Base-by-base conservation (phyloP, 352 stramenopile species). In the Globisporangium barbulae region DNA sequence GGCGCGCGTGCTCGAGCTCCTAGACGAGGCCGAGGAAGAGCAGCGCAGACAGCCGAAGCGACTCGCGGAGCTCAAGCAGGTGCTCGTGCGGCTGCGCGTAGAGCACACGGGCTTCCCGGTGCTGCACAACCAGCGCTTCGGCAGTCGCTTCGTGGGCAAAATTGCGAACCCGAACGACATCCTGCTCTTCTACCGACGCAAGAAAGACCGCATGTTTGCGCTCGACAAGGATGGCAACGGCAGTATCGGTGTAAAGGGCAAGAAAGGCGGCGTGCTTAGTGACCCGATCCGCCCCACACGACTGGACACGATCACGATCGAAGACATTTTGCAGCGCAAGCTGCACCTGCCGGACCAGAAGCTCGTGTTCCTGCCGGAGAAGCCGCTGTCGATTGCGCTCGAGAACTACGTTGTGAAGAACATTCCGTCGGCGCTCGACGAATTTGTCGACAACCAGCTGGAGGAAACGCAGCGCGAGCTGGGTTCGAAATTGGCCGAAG, bases 141-240 rank as follows among this genome's bases (percentile, higher is more conserved):
- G 89, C 28, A 80, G 75, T 52, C 81, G 81, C 15, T 97, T 96
- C 59, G 85, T 94, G 8, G 85, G 85, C 9, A 84, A 90, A 48
- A 81, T 96, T 33, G 90, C 90, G 28, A 97, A 97, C 53, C 87
- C 89, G 7, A 92, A 90, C 65, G 87, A 96, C 53, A 89, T 97
- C 61, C 67, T 97, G 59, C 74, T 94, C 9, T 97, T 94, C 61
- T 81, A 81, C 64, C 64, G 86, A 7, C 74, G 71, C 15, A 94
- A 93, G 70, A 88, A 84, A 53, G 74, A 85, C 39, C 70, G 71
- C n/a, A 59, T 74, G 7, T 71, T 70, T 61, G 73, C 74, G 48
- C 67, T 71, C n/a, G 73, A 79, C 53, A 83, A 88, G 56, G 71
- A 83, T 33, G 61, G 60, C 1, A 70, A 73, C 21, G 12, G 33